These are phyloP conservation scores for Laguncularia racemosa DNA, from an alignment of 345 rosid genomes.

Conservation along the genomic window DNA sequence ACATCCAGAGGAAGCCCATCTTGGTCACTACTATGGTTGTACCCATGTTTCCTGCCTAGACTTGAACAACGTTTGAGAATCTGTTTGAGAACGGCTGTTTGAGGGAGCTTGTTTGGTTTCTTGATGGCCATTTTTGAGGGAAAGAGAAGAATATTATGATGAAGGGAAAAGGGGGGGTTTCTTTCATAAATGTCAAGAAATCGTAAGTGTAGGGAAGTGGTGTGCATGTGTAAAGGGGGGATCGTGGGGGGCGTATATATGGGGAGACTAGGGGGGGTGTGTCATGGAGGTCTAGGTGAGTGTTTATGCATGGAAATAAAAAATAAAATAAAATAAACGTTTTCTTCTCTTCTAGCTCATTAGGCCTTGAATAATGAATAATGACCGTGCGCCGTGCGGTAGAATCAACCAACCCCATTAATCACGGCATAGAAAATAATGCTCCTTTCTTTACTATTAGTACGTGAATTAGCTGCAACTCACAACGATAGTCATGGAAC, in stretches of 20 bases:
- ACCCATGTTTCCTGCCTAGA: conserved; percentile 26
- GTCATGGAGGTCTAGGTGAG: not conserved
- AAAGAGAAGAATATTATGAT: not conserved
- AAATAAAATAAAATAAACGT: too few species aligned
- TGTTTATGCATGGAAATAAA: too few species aligned
- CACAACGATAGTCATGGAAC: too few species aligned
- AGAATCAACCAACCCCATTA: too few species aligned
- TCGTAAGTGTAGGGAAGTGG: not conserved
- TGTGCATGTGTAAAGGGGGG: not conserved
- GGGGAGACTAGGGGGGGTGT: conserved; percentile 4
- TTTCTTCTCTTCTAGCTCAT: too few species aligned
- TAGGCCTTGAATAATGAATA: too few species aligned
- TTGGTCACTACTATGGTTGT: conserved; percentile 2
- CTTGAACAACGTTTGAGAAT: conserved; percentile 42
- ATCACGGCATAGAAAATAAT: too few species aligned
- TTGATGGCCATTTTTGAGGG: conserved; percentile 11
- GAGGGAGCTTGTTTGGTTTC: conserved; percentile 27
- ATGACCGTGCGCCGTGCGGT: too few species aligned
- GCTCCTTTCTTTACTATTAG: too few species aligned
- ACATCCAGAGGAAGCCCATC: conserved; percentile 29
- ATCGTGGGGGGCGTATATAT: conserved; percentile 7
- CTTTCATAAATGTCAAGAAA: too few species aligned
- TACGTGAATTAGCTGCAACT: too few species aligned
- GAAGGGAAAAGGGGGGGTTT: not conserved
- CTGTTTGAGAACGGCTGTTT: conserved; percentile 32